Base-by-base conservation (phyloP, 352 stramenopile species). In the Phytophthora citricola region DNA sequence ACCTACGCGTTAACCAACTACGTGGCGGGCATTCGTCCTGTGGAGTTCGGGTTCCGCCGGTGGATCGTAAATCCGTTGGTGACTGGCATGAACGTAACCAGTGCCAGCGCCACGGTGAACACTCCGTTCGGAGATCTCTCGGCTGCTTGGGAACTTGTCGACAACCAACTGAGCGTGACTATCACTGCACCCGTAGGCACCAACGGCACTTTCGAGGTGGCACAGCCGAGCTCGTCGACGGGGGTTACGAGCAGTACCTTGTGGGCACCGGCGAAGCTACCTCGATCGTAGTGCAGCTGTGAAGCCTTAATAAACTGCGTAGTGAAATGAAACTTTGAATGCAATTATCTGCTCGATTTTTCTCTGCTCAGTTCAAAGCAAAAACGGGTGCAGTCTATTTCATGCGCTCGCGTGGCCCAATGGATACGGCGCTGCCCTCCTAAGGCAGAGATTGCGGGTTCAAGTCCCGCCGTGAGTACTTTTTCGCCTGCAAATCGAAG, bases 401-500 rank as follows among this genome's bases (percentile, higher is more conserved):
- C n/a, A 20, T 11, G 14, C 38, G 76, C 77, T 85, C 75, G 78
- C 78, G 78, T 87, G 73, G 78, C 75, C 78, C 75, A 87, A 87
- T 84, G 78, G 78, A 87, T 87, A 86, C 75, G 78, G 78, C 78
- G 75, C 73, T 80, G 78, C 78, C 78, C 78, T 86, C 78, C 78
- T 83, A 87, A 87, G 78, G 78, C 78, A 81, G 75, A 87, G 78
- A 87, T 87, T 87, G 78, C 75, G 78, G 78, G 78, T 87, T 87
- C 78, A 77, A 87, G 75, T 87, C 78, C 78, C 78, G 75, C 75
- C 78, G 78, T 87, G 78, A 84, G 77, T 86, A 70, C 1, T 52
- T 73, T 76, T 70, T 65, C 40, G 34, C 31, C 41, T 20, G 17
- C 38, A 43, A 43, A 43, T 43, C 38, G 8, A 36, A 14, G 10